Evolutionary conservation across 2,329 filamentous ascomycete genomes (phyloP), one percentile per base, ranked within the genome.

Genomic region (Exophiala oligosperma): DNA sequence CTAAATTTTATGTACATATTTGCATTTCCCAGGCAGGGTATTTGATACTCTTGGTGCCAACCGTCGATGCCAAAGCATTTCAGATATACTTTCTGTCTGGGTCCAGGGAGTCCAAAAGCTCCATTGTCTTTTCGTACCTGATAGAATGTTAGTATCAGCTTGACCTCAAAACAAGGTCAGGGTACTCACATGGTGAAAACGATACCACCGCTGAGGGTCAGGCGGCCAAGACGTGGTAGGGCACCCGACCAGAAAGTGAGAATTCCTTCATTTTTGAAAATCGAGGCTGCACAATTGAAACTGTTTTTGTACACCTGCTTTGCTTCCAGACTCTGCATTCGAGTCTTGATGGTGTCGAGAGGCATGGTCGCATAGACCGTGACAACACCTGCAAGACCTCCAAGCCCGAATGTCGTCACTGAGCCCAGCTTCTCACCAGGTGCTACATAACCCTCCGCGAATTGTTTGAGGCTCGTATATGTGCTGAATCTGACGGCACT

Each of bases 311-410:
- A 99, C 60, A 88, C 77, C 44, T 77, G 79, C 62, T 83, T 84
- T 35, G 93, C 91, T 73, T 97, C 91, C 61, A 97, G 88, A 66
- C 91, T 96, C 82, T 99, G 94, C 94, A 99, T 99, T 62, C 91
- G 82, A 49, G 94, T 99, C 84, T 99, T 99, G 72, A 99, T 84
- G 0, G 93, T 97, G 74, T 99, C 94, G 44, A 99, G 77, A 1
- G 86, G 86, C 74, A 88, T 87, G 1, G 86, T 82, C 24, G 75
- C 74, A 67, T 80, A 81, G 55, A 99, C 94, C 1, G 94, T 99
- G 62, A 97, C 92, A 4, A 95, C 77, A 1, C 94, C 94, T 0
- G 94, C 93, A 24, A 94, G 76, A 23, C 90, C 93, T 53, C 94
- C 94, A 67, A 97, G 91, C 1, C 85, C 91, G 71, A 99, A 99